Evolutionary conservation across 495 filamentous ascomycete genomes (phyloP).

Genomic region (Choiromyces venosus): DNA sequence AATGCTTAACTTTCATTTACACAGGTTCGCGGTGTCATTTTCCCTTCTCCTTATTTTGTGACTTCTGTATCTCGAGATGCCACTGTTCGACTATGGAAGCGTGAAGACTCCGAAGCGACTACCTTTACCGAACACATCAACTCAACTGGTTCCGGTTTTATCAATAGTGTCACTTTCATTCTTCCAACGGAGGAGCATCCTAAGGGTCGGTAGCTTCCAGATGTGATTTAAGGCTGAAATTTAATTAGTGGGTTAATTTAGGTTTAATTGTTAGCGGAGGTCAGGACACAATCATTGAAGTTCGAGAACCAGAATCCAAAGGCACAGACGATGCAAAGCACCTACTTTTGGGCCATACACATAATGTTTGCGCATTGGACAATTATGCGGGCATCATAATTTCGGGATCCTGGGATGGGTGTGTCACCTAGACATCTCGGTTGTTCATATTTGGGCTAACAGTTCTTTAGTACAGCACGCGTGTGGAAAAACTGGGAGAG

Average conservation of each 20-base stretch:
- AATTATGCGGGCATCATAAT: conserved; percentile 67
- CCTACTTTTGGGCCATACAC: conserved; percentile 74
- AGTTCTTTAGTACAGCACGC: conserved; percentile 35
- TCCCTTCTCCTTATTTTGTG: conserved; percentile 65
- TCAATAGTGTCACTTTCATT: conserved; percentile 76
- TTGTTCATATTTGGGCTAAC: conserved; percentile 20
- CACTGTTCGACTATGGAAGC: conserved; percentile 82
- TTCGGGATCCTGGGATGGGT: conserved; percentile 92
- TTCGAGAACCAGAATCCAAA: conserved; percentile 56
- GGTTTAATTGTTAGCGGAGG: conserved; percentile 83
- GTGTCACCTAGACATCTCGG: conserved; percentile 43
- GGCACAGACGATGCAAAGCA: conserved; percentile 63
- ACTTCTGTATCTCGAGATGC: conserved; percentile 85
- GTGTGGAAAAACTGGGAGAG: conserved; percentile 60
- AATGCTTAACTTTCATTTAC: conserved; percentile 17
- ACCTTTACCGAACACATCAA: conserved; percentile 71
- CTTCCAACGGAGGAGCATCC: conserved; percentile 63
- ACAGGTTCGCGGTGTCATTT: conserved; percentile 83
- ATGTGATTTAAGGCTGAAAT: not conserved
- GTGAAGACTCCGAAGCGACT: conserved; percentile 55
- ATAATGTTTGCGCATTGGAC: conserved; percentile 84
- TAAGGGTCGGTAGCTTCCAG: conserved; percentile 45
- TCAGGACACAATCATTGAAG: conserved; percentile 87
- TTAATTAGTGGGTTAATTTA: conserved; percentile 11
- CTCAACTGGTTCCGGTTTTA: conserved; percentile 69